Base-by-base conservation (phyloP, 192 early-diverging fungal species). In the Coemansia sp. region DNA sequence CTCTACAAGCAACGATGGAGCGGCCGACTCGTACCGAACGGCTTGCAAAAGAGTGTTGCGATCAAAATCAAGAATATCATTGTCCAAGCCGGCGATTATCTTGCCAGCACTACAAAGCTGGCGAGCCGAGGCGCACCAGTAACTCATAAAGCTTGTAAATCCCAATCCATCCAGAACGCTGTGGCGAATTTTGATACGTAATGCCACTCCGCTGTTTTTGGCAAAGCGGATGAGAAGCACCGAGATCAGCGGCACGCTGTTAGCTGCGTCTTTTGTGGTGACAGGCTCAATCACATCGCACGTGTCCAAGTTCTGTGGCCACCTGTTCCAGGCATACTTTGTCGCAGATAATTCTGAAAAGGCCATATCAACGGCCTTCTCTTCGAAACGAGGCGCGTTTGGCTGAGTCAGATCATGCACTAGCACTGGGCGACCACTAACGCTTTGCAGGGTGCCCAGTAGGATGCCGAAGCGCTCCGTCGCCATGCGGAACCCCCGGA, bases 61-160 rank as follows among this genome's bases (percentile, higher is more conserved):
- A 11, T 57, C 32, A 48, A 48, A 57, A 3, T 57, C 45, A 13
- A 57, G 37, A 5, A 25, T 25, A 47, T 30, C 3, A 17, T 17
- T 30, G 7, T 25, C 14, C 26, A 47, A 18, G 14, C 30, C 45
- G 26, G 30, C 18, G 30, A n/a, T 17, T 4, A 27, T 27, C n/a
- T n/a, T 15, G 15, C 45, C 27, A 30, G 45, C 26, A 10, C 45
- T 15, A 4, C 45, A 27, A 6, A 30, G 30, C 10, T 30, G 45
- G 15, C 45, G 27, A 17, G 45, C 30, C 27, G 30, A 14, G n/a
- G 9, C 35, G 23, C 45, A 10, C 56, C 56, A 57, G 33, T 37
- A 48, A 19, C 45, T 40, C 56, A 57, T 57, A 38, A 57, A 57
- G 9, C 34, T 47, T 34, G 56, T 57, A 27, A 57, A 57, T 36